Evolutionary conservation across 1,284 basidiomycete species (phyloP), one percentile per base, ranked within the genome.

Genomic region (Exobasidium rhododendri): DNA sequence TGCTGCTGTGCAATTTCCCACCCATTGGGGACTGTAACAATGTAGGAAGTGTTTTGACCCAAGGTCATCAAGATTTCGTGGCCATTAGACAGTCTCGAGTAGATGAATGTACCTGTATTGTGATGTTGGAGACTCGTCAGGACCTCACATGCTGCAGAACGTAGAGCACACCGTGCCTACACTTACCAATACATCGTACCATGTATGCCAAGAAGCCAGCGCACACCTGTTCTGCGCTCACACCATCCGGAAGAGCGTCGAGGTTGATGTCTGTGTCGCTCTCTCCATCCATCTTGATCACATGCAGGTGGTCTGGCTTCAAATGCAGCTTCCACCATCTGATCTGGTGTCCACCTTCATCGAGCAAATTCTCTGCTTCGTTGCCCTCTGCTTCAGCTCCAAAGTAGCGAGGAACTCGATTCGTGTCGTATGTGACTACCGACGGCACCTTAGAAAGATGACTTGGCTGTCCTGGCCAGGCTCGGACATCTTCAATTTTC

Each of bases 241-340:
- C 47, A n/a, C 61, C 61, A 24, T 31, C 31, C 24, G 61, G 61
- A 4, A 62, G 47, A 1, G 61, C 56, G 28, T 62, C 61, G n/a
- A 62, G 32, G 29, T 62, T 51, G 2, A 62, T 45, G 26, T 62
- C 45, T 28, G 22, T 24, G 2, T 45, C 58, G 29, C 20, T 43
- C 30, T 62, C 61, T 29, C 50, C 61, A 20, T 50, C 61, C 29
- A 57, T 57, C 14, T 50, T 45, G 30, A 62, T 62, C 44, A 62
- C 54, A 29, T 50, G 61, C 11, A 62, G 49, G 26, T 62, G 61
- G 22, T 56, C 56, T 5, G 61, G 61, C 20, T 58, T 49, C 14
- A 62, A 43, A 22, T 62, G 61, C 20, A 62, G 55, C 44, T 62
- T 62, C 61, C 61, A 62, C 61, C 61, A 62, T 40, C 61, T 43